Evolutionary conservation across 805 yeast genomes (phyloP).

Genomic region (Suhomyces pyralidae): DNA sequence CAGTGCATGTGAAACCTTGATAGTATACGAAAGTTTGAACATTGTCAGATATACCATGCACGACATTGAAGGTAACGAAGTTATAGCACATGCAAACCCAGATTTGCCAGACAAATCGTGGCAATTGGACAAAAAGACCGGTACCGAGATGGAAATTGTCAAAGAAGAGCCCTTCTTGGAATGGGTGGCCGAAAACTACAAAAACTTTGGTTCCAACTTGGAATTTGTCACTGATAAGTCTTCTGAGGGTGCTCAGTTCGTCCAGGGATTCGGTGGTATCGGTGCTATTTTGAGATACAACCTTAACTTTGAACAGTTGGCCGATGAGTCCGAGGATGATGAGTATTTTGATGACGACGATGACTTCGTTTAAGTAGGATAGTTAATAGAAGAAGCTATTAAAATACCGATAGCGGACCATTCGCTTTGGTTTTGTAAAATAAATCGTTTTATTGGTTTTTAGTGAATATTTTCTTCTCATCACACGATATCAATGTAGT

Average conservation of each 20-base stretch:
- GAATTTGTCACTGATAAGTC: slow-evolving; percentile 97
- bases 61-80: slow-evolving; percentile 76
- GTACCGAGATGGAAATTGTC: slow-evolving; percentile 86
- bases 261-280: slow-evolving; percentile 97
- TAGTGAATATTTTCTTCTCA: no score
- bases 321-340: slow-evolving; percentile 79
- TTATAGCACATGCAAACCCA: slow-evolving; percentile 70
- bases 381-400: background rate
- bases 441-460: no score
- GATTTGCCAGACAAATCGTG: slow-evolving; percentile 71
- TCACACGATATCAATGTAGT: no score
- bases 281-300: slow-evolving; percentile 96
- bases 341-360: slow-evolving; percentile 78
- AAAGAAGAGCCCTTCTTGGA: slow-evolving; percentile 85
- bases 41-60: slow-evolving; percentile 79
- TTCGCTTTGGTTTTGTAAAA: no score
- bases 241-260: slow-evolving; percentile 98
- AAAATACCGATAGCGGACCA: no score
- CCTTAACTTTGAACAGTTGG: slow-evolving; percentile 94
- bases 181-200: slow-evolving; percentile 98
- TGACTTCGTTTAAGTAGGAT: slow-evolving; percentile 30
- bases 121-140: slow-evolving; percentile 78
- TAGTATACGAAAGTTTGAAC: slow-evolving; percentile 90
- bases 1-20: slow-evolving; percentile 91
- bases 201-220: slow-evolving; percentile 87